A percentile compares a stretch with the other conserved stretches of the same genome.
Evolutionary conservation across 2,329 filamentous ascomycete genomes (phyloP).

Genomic region (Fusarium algeriense): DNA sequence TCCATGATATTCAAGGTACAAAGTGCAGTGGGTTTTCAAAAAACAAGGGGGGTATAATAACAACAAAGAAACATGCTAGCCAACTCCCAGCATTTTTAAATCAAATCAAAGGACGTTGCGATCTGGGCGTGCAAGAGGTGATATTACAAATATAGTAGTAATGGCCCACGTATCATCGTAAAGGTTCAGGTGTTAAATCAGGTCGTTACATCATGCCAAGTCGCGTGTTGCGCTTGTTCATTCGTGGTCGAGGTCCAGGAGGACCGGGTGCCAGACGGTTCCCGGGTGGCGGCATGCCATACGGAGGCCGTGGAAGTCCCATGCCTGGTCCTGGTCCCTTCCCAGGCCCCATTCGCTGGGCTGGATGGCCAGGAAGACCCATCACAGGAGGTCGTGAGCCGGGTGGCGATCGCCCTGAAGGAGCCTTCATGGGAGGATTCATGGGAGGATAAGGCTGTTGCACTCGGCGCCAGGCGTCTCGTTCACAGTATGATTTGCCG

Average conservation of each 20-base stretch:
- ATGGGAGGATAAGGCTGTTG: slow-evolving; percentile 49
- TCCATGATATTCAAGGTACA: slow-evolving; percentile 2
- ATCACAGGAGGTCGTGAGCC: slow-evolving; percentile 44
- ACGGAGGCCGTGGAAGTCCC: slow-evolving; percentile 44
- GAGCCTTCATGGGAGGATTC: slow-evolving; percentile 35
- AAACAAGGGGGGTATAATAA: slow-evolving; percentile 45
- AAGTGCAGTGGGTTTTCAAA: slow-evolving; percentile 17
- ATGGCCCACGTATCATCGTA: slow-evolving; percentile 32
- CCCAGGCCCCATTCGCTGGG: slow-evolving; percentile 38
- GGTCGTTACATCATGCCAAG: slow-evolving; percentile 66
- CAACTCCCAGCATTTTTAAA: slow-evolving; percentile 28
- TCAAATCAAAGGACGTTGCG: slow-evolving; percentile 25
- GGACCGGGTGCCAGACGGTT: slow-evolving; percentile 50
- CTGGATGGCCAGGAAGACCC: slow-evolving; percentile 46
- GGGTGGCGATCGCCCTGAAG: slow-evolving; percentile 24
- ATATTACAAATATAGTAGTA: slow-evolving; percentile 40
- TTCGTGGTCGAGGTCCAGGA: slow-evolving; percentile 57
- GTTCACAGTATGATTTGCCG: slow-evolving; percentile 85
- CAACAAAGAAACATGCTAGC: slow-evolving; percentile 38
- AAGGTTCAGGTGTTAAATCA: slow-evolving; percentile 28
- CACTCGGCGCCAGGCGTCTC: slow-evolving; percentile 76
- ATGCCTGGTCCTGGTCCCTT: slow-evolving; percentile 28
- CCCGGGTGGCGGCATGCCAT: slow-evolving; percentile 43
- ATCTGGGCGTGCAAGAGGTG: slow-evolving; percentile 14
- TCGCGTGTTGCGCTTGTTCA: slow-evolving; percentile 74